Evolutionary conservation across 352 stramenopile species (phyloP).

Genomic region (Globisporangium megalacanthum): DNA sequence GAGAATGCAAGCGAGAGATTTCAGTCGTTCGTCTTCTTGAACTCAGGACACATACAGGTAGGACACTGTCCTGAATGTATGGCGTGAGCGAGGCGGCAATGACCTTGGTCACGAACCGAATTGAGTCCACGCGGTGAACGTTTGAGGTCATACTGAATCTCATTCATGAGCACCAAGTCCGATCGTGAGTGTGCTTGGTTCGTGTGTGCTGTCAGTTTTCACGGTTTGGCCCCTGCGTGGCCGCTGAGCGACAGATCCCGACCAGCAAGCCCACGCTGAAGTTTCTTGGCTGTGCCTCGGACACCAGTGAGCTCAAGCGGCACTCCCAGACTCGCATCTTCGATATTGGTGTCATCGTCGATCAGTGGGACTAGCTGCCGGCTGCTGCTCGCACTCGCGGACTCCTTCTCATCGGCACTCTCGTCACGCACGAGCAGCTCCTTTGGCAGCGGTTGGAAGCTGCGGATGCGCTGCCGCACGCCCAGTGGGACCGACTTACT

Average conservation of each 20-base stretch:
- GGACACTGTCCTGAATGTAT: too few relatives aligned
- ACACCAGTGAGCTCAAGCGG: background rate
- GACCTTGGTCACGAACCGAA: too few relatives aligned
- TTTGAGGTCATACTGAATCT: too few relatives aligned
- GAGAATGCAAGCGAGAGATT: too few relatives aligned
- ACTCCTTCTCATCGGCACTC: conserved; percentile 3
- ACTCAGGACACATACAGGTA: too few relatives aligned
- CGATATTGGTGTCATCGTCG: background rate
- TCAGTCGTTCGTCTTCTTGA: too few relatives aligned
- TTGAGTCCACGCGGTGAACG: too few relatives aligned
- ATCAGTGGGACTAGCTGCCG: background rate
- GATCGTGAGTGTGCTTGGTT: too few relatives aligned
- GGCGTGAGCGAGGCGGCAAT: too few relatives aligned
- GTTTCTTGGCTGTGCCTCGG: conserved; percentile 19
- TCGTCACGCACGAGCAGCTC: conserved; percentile 48
- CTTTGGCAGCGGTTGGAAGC: conserved; percentile 34
- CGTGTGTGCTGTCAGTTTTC: too few relatives aligned
- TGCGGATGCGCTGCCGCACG: conserved; percentile 45
- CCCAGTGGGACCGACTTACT: conserved; percentile 38
- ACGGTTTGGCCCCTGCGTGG: background rate
- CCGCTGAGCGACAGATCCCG: conserved; percentile 24
- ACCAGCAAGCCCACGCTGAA: conserved; percentile 25
- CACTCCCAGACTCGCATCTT: background rate
- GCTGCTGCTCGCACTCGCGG: conserved; percentile 1
- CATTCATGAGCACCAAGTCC: too few relatives aligned